Evolutionary conservation across 2,329 filamentous ascomycete species (phyloP), one percentile per base, ranked within the genome.

Genomic region (Ascochyta lentis): DNA sequence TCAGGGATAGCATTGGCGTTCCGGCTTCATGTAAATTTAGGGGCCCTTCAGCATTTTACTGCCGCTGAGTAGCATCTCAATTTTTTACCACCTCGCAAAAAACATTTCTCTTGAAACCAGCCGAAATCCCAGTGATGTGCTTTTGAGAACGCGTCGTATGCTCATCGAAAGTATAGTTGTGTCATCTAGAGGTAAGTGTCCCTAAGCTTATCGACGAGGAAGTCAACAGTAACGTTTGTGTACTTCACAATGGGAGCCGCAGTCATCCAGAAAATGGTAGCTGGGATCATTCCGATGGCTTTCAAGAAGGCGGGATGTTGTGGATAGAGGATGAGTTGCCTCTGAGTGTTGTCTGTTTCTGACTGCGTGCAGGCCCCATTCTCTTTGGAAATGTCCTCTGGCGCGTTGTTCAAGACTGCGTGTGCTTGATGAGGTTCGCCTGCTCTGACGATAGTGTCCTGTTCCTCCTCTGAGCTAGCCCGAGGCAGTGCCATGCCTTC

Each of bases 281-380:
- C 49, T 7, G 70, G 70, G 9, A 72, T 49, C 63, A 71, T 58
- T 12, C 42, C 59, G 13, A 72, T 64, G 23, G 68, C 58, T 3
- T 57, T 67, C 52, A 72, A 38, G 47, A 72, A 67, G 16, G 62
- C 56, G 15, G 70, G 66, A 13, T 65, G 43, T 23, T 63, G 58
- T 2, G 48, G 37, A 10, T 52, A 42, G 1, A 55, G 24, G 1
- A 60, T 54, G 16, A 59, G 13, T 23, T 63, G 53, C 24, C 56
- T 54, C 10, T 52, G 27, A 6, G 51, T 22, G 8, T 22, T 23
- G 6, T 41, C 13, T n/a, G 10, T 22, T 3, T n/a, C 19, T 16
- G 38, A 22, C 12, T 56, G 46, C 10, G 40, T 35, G 2, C 6
- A 16, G 19, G n/a, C 15, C 6, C 16, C 26, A 12, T 2, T 10